Percentiles rank a stretch among this genome's conserved stretches.
These are phyloP conservation scores for Beauveria scarabaeidicola DNA, from an alignment of 2,329 filamentous ascomycete species.

Conservation along the genomic window DNA sequence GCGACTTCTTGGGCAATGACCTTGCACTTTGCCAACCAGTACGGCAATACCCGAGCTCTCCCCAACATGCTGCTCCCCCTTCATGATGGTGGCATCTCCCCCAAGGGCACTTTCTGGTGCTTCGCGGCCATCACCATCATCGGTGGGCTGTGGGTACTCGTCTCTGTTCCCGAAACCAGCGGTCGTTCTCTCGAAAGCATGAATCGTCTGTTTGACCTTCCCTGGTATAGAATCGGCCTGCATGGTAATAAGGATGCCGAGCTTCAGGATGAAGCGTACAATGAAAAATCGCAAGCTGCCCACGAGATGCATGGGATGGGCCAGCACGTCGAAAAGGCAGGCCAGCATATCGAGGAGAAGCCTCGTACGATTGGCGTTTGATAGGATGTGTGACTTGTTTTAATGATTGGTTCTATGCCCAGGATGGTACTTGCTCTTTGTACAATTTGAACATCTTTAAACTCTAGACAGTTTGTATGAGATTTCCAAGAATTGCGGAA, in stretches of 20 bases:
- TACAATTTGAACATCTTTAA: background rate
- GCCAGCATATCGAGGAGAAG: background rate
- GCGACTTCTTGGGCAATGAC: conserved; percentile 67
- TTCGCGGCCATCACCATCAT: conserved; percentile 61
- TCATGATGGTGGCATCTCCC: conserved; percentile 38
- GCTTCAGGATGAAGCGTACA: conserved; percentile 31
- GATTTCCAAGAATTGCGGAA: background rate
- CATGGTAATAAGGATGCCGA: conserved; percentile 45
- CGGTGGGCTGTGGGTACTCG: conserved; percentile 61
- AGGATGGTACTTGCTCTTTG: background rate
- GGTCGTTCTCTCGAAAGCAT: conserved; percentile 60
- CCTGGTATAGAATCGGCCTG: conserved; percentile 66
- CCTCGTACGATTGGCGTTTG: conserved; percentile 5
- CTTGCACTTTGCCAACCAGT: conserved; percentile 71
- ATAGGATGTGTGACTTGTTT: background rate
- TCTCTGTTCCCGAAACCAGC: conserved; percentile 64
- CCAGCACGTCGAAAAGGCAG: conserved; percentile 28
- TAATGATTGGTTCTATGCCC: background rate
- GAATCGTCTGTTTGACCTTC: conserved; percentile 62
- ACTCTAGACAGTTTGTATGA: background rate
- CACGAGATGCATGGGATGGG: conserved; percentile 23
- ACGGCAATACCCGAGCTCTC: conserved; percentile 66
- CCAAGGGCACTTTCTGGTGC: conserved; percentile 68
- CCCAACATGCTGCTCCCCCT: conserved; percentile 60
- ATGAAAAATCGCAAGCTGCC: conserved; percentile 35